phyloP scores from a whole-genome alignment of 495 filamentous ascomycete species.

The Podospora pseudopauciseta region DNA sequence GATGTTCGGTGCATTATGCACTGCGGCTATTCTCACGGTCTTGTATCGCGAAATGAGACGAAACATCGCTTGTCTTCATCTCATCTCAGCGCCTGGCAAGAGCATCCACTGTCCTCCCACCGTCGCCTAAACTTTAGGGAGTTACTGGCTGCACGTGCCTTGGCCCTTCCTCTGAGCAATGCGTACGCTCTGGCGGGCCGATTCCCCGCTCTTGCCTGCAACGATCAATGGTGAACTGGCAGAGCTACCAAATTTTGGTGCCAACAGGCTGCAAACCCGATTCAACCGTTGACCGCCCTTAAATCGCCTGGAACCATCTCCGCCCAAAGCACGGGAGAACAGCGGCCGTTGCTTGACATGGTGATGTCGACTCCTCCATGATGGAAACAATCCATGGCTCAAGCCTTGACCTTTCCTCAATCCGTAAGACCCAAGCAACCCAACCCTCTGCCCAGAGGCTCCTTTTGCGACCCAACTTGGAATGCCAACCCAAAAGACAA shows the following conservation, averaged over 20 bases:
- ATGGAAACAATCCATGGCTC: neutral
- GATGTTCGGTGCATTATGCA: neutral
- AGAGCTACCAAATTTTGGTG: neutral
- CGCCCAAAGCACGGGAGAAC: neutral
- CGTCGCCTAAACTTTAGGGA: neutral
- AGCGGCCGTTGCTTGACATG: neutral
- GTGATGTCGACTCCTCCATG: neutral
- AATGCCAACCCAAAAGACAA: neutral
- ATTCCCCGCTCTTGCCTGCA: neutral
- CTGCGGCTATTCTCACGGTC: neutral
- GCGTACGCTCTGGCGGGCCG: neutral
- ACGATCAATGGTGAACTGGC: neutral
- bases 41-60: too few species aligned
- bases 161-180: neutral
- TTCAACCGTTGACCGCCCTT: neutral
- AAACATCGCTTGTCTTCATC: neutral
- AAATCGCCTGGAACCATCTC: neutral
- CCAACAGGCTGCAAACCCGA: neutral
- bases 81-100: too few species aligned
- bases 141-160: neutral
- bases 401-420: slow-evolving; percentile 2
- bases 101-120: neutral
- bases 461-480: neutral
- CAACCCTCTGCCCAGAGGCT: neutral
- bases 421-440: slow-evolving; percentile 15